Percentiles rank a stretch among this genome's conserved stretches.
Evolutionary conservation across 352 stramenopile genomes (phyloP).

Genomic region (Halophytophthora batemanensis): DNA sequence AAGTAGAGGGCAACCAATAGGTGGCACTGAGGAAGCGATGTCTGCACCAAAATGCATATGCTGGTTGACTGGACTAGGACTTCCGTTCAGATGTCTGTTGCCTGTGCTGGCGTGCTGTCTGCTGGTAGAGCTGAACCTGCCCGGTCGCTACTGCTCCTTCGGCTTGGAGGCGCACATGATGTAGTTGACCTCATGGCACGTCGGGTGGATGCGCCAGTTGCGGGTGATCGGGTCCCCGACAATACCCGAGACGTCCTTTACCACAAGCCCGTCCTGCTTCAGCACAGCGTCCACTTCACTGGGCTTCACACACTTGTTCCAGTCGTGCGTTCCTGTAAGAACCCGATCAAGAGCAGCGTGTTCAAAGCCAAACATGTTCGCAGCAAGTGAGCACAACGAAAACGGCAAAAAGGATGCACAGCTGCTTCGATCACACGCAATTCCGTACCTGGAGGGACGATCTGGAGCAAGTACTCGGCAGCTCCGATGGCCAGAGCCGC

Average conservation of each 20-base stretch:
- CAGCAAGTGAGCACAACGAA: neutral
- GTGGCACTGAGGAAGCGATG: too few species aligned
- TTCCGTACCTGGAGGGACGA: conserved; percentile 58
- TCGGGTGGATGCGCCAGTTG: conserved; percentile 71
- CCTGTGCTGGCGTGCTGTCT: neutral
- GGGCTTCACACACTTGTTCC: conserved; percentile 81
- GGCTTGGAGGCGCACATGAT: conserved; percentile 77
- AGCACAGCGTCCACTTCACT: conserved; percentile 59
- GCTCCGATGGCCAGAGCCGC: conserved; percentile 66
- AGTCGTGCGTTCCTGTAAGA: conserved; percentile 69
- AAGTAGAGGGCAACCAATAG: too few species aligned
- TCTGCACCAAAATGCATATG: neutral
- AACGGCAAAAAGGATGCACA: neutral
- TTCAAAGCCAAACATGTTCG: neutral
- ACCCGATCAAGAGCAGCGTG: neutral
- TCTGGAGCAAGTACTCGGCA: conserved; percentile 70
- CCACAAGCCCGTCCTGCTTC: conserved; percentile 47
- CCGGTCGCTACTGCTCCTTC: conserved; percentile 15
- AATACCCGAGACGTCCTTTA: conserved; percentile 77
- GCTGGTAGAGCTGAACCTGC: neutral
- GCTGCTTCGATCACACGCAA: neutral
- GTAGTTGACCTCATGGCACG: conserved; percentile 81
- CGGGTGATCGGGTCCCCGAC: conserved; percentile 71
- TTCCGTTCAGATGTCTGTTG: conserved; percentile 1
- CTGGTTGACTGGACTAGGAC: neutral